Base-by-base conservation (phyloP, 148 eudicot species). In the Linanthus parryae region DNA sequence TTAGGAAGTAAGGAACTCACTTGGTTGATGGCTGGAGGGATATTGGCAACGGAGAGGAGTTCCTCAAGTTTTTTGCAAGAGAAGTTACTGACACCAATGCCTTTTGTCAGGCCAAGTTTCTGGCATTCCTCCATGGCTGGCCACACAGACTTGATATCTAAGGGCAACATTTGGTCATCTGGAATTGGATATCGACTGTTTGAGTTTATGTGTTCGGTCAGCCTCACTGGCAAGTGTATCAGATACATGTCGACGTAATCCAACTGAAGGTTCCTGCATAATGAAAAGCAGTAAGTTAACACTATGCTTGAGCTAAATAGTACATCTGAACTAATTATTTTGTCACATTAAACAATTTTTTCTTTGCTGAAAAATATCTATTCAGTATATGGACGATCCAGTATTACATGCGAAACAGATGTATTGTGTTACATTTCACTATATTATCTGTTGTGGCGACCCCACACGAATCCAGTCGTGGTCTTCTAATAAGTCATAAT, bases 1-100 rank as follows among this genome's bases (percentile, higher is more conserved):
- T 19, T 15, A n/a, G 2, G 7, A 24, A 30, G n/a, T 15, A 9
- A 9, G 12, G 21, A 20, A 51, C 58, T 48, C 39, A 83, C 96
- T 76, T 88, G 96, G 57, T 88, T 84, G 22, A 79, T 74, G 14
- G 89, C 82, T 0, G 96, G 96, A 1, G 84, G 85, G 21, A 84
- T 84, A 46, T 71, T 73, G 48, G 96, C 81, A 18, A 56, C 15
- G 7, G 79, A 54, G 43, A 88, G 61, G 37, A 88, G 70, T 29
- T 76, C 39, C 2, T 62, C 52, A 3, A 88, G 71, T 65, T 69
- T 81, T 52, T 63, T 64, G 48, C 75, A 58, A 27, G 78, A 63
- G 68, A 81, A 88, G 41, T 88, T 88, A 54, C 96, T 84, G 34
- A 88, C 94, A 37, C 96, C 96, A 56, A 88, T 81, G 49, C 65